Conservation (phyloP, 495 filamentous ascomycete genomes). For the Antarctomyces pellizariae region DNA sequence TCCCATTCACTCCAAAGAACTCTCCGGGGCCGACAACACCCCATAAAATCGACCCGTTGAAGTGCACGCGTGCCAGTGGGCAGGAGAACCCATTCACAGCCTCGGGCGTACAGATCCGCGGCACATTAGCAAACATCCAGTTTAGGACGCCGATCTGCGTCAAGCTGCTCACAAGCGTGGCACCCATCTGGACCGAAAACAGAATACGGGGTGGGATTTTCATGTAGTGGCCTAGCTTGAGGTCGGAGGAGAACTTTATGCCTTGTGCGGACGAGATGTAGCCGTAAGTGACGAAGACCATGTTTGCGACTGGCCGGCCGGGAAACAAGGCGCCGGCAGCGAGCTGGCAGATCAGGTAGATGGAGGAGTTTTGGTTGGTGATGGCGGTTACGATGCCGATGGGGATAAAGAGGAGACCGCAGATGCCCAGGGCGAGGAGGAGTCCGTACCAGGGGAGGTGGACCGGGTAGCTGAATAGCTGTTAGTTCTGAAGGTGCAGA, state of each 20-base stretch:
- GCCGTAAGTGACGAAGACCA: slow-evolving; percentile 74
- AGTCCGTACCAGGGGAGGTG: slow-evolving; percentile 60
- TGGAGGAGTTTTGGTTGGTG: slow-evolving; percentile 59
- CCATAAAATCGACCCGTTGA: slow-evolving; percentile 78
- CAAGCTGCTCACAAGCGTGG: slow-evolving; percentile 52
- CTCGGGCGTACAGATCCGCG: slow-evolving; percentile 48
- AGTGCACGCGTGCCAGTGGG: slow-evolving; percentile 70
- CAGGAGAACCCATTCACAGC: slow-evolving; percentile 74
- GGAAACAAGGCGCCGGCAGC: slow-evolving; percentile 59
- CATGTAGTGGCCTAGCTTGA: slow-evolving; percentile 85
- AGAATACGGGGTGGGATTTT: slow-evolving; percentile 69
- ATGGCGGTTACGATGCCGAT: slow-evolving; percentile 74
- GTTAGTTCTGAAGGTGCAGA: slow-evolving; percentile 7
- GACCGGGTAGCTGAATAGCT: slow-evolving; percentile 34
- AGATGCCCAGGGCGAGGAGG: slow-evolving; percentile 49
- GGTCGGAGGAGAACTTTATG: slow-evolving; percentile 64
- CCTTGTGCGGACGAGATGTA: slow-evolving; percentile 66
- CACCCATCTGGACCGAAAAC: slow-evolving; percentile 60
- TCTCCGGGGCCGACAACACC: slow-evolving; percentile 58
- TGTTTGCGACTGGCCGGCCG: slow-evolving; percentile 64
- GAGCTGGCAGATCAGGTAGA: slow-evolving; percentile 65
- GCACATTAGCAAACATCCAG: slow-evolving; percentile 70
- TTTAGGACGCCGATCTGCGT: slow-evolving; percentile 68
- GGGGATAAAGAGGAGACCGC: slow-evolving; percentile 48
- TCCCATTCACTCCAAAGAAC: slow-evolving; percentile 51